Percentiles rank a stretch among this genome's conserved stretches.
Evolutionary conservation across 192 early-diverging fungal genomes (phyloP).

Genomic region (Paraglomus brasilianum): DNA sequence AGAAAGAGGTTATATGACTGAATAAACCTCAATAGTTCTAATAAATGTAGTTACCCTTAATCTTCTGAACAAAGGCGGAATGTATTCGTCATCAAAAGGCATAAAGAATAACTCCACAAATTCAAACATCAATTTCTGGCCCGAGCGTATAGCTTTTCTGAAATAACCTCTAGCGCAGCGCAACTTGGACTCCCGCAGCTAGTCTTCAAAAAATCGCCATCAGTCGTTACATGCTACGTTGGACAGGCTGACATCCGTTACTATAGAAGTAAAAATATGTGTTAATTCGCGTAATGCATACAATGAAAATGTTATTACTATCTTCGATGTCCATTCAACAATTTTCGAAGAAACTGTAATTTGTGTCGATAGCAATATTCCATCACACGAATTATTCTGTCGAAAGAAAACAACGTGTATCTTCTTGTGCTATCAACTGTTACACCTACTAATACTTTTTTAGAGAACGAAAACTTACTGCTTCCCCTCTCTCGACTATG

Average conservation of each 20-base stretch:
- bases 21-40: slow-evolving; percentile 8
- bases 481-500: slow-evolving; percentile 74
- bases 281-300: neutral
- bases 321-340: neutral
- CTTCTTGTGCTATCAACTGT: slow-evolving; percentile 75
- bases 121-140: slow-evolving; percentile 97
- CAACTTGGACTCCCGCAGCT: slow-evolving; percentile 86
- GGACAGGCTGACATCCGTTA: slow-evolving; percentile 97
- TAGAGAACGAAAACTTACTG: slow-evolving; percentile 34
- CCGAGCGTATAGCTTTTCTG: slow-evolving; percentile 89
- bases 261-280: neutral
- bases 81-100: slow-evolving; percentile 95
- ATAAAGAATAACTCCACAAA: slow-evolving; percentile 95
- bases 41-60: slow-evolving; percentile 60
- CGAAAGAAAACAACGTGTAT: slow-evolving; percentile 89
- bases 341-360: slow-evolving; percentile 30
- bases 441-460: neutral
- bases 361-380: slow-evolving; percentile 93
- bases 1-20: slow-evolving; percentile 14
- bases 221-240: slow-evolving; percentile 87
- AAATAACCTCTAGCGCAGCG: slow-evolving; percentile 83
- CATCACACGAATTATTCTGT: slow-evolving; percentile 92
- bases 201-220: slow-evolving; percentile 84
- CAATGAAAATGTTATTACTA: neutral
- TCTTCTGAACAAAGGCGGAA: slow-evolving; percentile 85